These are phyloP conservation scores for Aspergillus coremiiformis DNA, from an alignment of 495 filamentous ascomycete genomes.

Conservation along the genomic window DNA sequence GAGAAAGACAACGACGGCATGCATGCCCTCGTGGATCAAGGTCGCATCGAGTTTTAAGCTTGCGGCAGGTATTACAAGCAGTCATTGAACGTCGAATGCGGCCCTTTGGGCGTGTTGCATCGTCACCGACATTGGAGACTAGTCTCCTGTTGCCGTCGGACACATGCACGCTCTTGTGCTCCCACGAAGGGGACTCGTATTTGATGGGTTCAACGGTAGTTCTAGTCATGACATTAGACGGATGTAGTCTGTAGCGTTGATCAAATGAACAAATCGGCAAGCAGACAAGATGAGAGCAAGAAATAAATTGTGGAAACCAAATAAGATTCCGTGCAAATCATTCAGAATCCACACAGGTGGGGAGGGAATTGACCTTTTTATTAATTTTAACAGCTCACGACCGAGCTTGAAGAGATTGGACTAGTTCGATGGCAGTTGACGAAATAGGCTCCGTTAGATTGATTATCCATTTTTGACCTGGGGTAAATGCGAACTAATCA, in stretches of 20 bases:
- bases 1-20: slow-evolving; percentile 35
- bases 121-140: slow-evolving; percentile 20
- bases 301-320: background rate
- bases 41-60: slow-evolving; percentile 39
- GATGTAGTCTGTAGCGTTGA: background rate
- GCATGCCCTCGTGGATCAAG: slow-evolving; percentile 35
- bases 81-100: slow-evolving; percentile 39
- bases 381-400: slow-evolving; percentile 12
- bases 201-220: slow-evolving; percentile 20
- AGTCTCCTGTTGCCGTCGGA: slow-evolving; percentile 24
- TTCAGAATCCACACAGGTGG: slow-evolving; percentile 4
- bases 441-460: slow-evolving; percentile 9
- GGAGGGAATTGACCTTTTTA: slow-evolving; percentile 11
- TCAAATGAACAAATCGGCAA: background rate
- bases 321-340: slow-evolving; percentile 8
- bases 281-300: background rate
- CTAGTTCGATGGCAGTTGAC: slow-evolving; percentile 11
- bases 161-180: slow-evolving; percentile 22
- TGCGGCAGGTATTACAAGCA: slow-evolving; percentile 39
- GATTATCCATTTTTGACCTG: slow-evolving; percentile 8
- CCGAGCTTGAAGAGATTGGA: slow-evolving; percentile 7
- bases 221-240: slow-evolving; percentile 25
- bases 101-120: slow-evolving; percentile 25
- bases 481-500: slow-evolving; percentile 9
- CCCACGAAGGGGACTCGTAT: slow-evolving; percentile 21